Evolutionary conservation across 306 rosid species (phyloP).

Genomic region (Mucuna pruriens): DNA sequence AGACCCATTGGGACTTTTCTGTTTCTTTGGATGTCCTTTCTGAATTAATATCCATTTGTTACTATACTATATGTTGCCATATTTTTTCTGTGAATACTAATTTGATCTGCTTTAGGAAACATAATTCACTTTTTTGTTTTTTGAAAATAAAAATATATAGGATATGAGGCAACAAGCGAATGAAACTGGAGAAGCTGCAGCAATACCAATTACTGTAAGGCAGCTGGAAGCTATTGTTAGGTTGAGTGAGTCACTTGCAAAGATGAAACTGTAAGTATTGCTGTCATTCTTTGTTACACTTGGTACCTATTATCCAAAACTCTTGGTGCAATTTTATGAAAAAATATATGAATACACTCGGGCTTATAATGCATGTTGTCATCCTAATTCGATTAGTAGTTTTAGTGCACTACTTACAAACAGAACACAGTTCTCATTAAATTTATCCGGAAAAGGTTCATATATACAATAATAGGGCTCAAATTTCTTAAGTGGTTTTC

Average conservation of each 20-base stretch:
- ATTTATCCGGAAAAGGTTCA: neutral
- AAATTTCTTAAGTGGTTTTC: constrained; percentile 1
- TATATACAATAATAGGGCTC: neutral
- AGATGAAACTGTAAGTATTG: constrained; percentile 88
- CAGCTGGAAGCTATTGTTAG: constrained; percentile 97
- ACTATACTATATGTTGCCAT: neutral
- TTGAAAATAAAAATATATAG: constrained; percentile 39
- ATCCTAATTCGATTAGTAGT: constrained; percentile 17
- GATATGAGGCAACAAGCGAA: constrained; percentile 98
- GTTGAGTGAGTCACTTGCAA: constrained; percentile 96
- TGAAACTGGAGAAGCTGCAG: constrained; percentile 91
- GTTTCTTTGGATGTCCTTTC: neutral
- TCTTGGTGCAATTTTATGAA: no score
- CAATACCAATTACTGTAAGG: constrained; percentile 93
- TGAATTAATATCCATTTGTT: constrained; percentile 5
- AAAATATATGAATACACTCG: no score
- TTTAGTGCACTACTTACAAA: neutral
- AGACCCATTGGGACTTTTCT: neutral
- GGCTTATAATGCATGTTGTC: constrained; percentile 11
- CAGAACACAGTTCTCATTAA: neutral
- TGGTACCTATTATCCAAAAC: neutral
- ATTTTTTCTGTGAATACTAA: neutral
- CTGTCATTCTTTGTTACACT: constrained; percentile 10
- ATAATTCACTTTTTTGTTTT: neutral
- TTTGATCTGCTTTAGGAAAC: constrained; percentile 18